Evolutionary conservation across 2,329 filamentous ascomycete genomes (phyloP), one percentile per base, ranked within the genome.

Genomic region (Sclerotiophoma versabilis): DNA sequence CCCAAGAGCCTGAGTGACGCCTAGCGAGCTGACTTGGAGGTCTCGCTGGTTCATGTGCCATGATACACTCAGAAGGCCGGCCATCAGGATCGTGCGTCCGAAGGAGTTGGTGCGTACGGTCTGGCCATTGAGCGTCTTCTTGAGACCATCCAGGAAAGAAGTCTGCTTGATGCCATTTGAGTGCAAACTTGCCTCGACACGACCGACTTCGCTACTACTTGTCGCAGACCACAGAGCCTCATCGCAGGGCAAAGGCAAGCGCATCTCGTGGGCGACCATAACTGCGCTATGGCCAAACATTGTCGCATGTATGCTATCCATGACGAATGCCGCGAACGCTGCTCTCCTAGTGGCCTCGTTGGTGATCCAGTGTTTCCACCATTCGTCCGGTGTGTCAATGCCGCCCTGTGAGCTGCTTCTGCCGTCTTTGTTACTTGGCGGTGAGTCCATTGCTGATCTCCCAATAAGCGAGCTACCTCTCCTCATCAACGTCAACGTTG

Each of bases 41-140:
- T 98, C 95, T 69, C 93, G 86, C 73, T 98, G 93, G 71, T 96
- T 95, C 90, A 98, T 93, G 74, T 98, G 93, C 91, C 92, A 98
- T 69, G 90, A 95, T 25, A 98, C 92, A 63, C 92, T 97, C 20
- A 98, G 80, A 23, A 99, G 79, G 0, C 95, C 95, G 1, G 93
- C 90, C 92, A 98, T 98, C 45, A 99, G 81, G 37, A 96, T 92
- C 2, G 90, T 95, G 32, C 95, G 87, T 1, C 93, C 95, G 70
- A 98, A 99, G 0, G 92, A 89, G 72, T 97, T 97, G 3, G 95
- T 98, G 46, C 88, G 86, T 4, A 98, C 93, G 51, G 86, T 87
- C 58, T 93, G 86, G n/a, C 87, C 87, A 63, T 91, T 93, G 15
- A 99, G 80, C 0, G 92, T 97, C 60, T 88, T 86, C 77, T 96